These are phyloP conservation scores for Pseudopithomyces chartarum DNA, from an alignment of 2,329 filamentous ascomycete species.

Conservation along the genomic window DNA sequence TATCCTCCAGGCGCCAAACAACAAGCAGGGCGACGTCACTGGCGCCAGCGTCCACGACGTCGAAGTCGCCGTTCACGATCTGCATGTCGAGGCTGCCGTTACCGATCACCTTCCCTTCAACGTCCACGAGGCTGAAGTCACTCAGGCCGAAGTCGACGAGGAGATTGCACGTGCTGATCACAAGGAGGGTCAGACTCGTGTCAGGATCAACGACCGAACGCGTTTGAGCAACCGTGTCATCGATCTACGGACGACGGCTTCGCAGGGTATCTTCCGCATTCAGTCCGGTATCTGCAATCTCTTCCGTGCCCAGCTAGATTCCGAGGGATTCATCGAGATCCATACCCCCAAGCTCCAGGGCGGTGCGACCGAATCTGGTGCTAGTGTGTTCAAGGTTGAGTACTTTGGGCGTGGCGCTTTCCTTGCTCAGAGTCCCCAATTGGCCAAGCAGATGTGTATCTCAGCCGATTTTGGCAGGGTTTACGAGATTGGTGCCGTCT, in stretches of 20 bases:
- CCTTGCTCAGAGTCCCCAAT: slow-evolving; percentile 86
- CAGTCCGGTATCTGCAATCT: slow-evolving; percentile 79
- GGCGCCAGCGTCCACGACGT: slow-evolving; percentile 76
- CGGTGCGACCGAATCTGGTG: slow-evolving; percentile 86
- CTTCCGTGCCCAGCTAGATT: slow-evolving; percentile 78
- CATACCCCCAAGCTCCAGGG: slow-evolving; percentile 92
- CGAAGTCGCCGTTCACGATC: slow-evolving; percentile 72
- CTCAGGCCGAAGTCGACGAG: slow-evolving; percentile 59
- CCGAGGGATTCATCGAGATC: slow-evolving; percentile 84
- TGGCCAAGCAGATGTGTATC: slow-evolving; percentile 92
- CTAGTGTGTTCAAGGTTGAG: slow-evolving; percentile 88
- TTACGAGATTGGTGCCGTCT: slow-evolving; percentile 88
- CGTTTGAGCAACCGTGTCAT: slow-evolving; percentile 80
- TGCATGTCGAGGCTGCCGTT: slow-evolving; percentile 66
- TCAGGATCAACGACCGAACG: slow-evolving; percentile 71
- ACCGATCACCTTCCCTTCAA: slow-evolving; percentile 70
- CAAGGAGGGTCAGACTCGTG: slow-evolving; percentile 61
- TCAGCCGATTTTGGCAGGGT: slow-evolving; percentile 87
- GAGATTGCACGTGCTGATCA: slow-evolving; percentile 57
- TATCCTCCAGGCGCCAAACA: slow-evolving; percentile 72
- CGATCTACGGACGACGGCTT: slow-evolving; percentile 82
- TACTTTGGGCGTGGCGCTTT: slow-evolving; percentile 90
- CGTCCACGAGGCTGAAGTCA: slow-evolving; percentile 71
- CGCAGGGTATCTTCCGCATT: slow-evolving; percentile 86
- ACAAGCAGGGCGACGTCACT: slow-evolving; percentile 68